These are phyloP conservation scores for Eimeria necatrix DNA, from an alignment of 169 alveolate genomes.

Conservation along the genomic window DNA sequence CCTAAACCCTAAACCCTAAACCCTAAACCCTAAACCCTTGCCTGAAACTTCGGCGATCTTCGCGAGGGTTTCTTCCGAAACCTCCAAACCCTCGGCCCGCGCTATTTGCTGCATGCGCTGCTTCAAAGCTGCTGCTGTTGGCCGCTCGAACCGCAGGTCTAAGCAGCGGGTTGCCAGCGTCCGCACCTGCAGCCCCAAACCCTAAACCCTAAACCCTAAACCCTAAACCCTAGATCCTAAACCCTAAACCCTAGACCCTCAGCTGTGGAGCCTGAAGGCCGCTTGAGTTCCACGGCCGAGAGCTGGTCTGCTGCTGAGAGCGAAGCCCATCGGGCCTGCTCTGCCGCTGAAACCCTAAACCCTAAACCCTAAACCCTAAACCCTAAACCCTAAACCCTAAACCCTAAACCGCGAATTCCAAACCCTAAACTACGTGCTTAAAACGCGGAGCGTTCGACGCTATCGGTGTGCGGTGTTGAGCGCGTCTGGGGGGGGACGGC, in stretches of 20 bases:
- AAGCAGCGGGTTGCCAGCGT: constrained; percentile 28
- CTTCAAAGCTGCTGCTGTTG: background rate
- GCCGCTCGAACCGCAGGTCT: constrained; percentile 52
- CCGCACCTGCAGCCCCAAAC: constrained; percentile 31
- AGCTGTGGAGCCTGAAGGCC: no score
- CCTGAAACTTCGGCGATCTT: background rate
- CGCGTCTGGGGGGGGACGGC: background rate
- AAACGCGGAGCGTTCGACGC: constrained; percentile 76
- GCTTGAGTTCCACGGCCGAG: no score
- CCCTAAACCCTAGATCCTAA: no score
- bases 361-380: background rate
- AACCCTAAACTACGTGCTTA: background rate
- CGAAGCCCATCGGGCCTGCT: background rate
- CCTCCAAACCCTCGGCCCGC: constrained; percentile 13
- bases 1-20: constrained; percentile 44
- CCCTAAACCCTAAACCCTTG: constrained; percentile 22
- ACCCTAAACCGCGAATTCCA: no score
- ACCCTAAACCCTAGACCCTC: no score
- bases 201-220: no score
- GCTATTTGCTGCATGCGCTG: constrained; percentile 17
- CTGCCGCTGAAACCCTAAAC: background rate
- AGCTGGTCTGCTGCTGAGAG: no score
- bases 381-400: no score
- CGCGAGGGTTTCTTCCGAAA: background rate
- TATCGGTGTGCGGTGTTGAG: constrained; percentile 45